Evolutionary conservation across 257 asterid species (phyloP), one percentile per base, ranked within the genome.

Genomic region (Solanum peruvianum): DNA sequence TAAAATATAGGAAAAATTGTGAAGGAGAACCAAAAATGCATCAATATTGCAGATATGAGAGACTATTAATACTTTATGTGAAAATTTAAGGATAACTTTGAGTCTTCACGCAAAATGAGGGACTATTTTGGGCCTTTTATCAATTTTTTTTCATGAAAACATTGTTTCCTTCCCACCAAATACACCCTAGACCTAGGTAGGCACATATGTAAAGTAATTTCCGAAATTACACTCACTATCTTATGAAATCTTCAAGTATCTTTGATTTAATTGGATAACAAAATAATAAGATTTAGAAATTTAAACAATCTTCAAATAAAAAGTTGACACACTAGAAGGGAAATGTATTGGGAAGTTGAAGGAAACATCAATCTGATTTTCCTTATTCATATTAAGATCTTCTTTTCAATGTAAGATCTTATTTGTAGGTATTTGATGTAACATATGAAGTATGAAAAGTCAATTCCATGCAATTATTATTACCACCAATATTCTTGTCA

Each of bases 331-430:
- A 8, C 6, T 2, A 25, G 41, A 78, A 78, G 25, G 41, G 41
- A 67, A 76, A 76, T 42, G 4, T n/a, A 42, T 13, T 77, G 13
- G 41, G 88, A 88, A 88, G 47, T 87, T 76, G 39, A 78, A 8
- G 91, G 92, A 91, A 91, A 88, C 87, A 88, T 91, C 91, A 78
- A 45, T 12, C 31, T 90, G 92, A 90, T 20, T 90, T 89, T 89
- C 73, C 15, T 83, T 67, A 85, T 76, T 33, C 85, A 67, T 27
- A 27, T 6, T 27, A 67, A 67, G 73, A 67, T 67, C 21, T 67
- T 27, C 29, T 27, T 12, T 25, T 27, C 39, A 67, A 67, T 67
- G 18, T 13, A 52, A 88, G 93, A 93, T 93, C 86, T 86, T 64
- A 56, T 87, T 85, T 87, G 92, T 90, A 82, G 91, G 89, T 89